Evolutionary conservation across 2,329 filamentous ascomycete species (phyloP), one percentile per base, ranked within the genome.

Genomic region (Botrytis deweyae): DNA sequence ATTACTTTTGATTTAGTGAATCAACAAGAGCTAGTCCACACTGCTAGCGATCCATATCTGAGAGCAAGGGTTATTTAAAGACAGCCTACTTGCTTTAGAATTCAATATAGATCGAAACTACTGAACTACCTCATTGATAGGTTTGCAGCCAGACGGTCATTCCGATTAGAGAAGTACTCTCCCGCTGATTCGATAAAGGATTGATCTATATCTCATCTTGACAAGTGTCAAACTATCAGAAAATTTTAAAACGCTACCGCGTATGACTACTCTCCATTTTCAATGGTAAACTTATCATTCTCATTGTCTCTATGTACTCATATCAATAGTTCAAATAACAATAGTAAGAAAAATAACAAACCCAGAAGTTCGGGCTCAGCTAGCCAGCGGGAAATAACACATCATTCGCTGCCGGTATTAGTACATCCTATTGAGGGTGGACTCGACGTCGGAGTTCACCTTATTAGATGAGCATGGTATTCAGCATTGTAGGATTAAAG

Each of bases 91-190:
- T 55, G 2, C n/a, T 29, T 18, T 18, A 52, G n/a, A 55, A 16
- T 18, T 16, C n/a, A n/a, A 16, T 3, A 55, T 55, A 18, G 12
- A 55, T 18, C 25, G 25, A 55, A 55, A 16, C 3, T 4, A 25
- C 7, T 5, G 9, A 1, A 4, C 3, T 25, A 52, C 10, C 2
- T 52, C 9, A 12, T 9, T 0, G 4, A 7, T 4, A 55, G 12
- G 14, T 29, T 16, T 29, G 14, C 25, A 14, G 6, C n/a, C 1
- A 55, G 14, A 8, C 25, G 3, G 14, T 29, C 7, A 29, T 8
- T 29, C 14, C n/a, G 14, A 55, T 16, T 8, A 18, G 1, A 29
- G 14, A 55, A 55, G n/a, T 1, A 0, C 2, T 29, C 5, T n/a
- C 52, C 52, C 6, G n/a, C n/a, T 55, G 12, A 55, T n/a, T n/a